A percentile compares a stretch with the other conserved stretches of the same genome.
phyloP scores from a whole-genome alignment of 2,329 filamentous ascomycete species.

The Metarhizium humberi region DNA sequence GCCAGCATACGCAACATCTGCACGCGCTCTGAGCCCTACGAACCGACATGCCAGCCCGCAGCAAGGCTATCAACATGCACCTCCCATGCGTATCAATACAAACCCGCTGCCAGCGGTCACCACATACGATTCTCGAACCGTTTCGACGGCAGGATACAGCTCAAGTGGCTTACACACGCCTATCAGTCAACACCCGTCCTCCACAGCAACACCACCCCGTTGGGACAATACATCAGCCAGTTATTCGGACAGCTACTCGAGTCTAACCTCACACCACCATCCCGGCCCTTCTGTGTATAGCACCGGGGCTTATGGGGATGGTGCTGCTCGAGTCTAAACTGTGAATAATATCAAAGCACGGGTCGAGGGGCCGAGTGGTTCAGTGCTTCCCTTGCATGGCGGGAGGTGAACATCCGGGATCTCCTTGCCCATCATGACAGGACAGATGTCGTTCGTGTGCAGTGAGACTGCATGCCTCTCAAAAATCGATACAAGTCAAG shows the following conservation, averaged over 20 bases:
- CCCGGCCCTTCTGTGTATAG: slow-evolving; percentile 30
- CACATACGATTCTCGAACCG: slow-evolving; percentile 28
- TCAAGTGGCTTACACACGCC: slow-evolving; percentile 29
- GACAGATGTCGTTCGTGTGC: neutral
- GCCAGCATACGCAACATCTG: slow-evolving; percentile 22
- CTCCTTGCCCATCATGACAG: too few species aligned
- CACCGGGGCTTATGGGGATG: slow-evolving; percentile 31
- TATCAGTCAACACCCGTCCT: slow-evolving; percentile 26
- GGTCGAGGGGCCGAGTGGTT: neutral
- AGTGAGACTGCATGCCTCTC: neutral
- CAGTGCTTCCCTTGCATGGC: neutral
- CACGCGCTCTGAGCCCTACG: slow-evolving; percentile 33
- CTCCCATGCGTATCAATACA: slow-evolving; percentile 27
- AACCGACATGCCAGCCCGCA: slow-evolving; percentile 26
- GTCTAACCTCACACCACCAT: slow-evolving; percentile 27
- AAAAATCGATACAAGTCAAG: too few species aligned
- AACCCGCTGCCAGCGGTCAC: slow-evolving; percentile 28
- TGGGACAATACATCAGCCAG: slow-evolving; percentile 31
- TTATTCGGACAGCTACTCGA: slow-evolving; percentile 30
- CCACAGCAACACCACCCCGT: slow-evolving; percentile 27
- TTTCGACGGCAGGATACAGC: slow-evolving; percentile 26
- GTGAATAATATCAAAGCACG: neutral
- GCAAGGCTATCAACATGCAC: slow-evolving; percentile 18
- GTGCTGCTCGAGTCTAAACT: slow-evolving; percentile 29
- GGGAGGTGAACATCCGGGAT: too few species aligned